phyloP scores from a whole-genome alignment of 2,329 filamentous ascomycete genomes.

The Hymenotorrendiella dingleyae region DNA sequence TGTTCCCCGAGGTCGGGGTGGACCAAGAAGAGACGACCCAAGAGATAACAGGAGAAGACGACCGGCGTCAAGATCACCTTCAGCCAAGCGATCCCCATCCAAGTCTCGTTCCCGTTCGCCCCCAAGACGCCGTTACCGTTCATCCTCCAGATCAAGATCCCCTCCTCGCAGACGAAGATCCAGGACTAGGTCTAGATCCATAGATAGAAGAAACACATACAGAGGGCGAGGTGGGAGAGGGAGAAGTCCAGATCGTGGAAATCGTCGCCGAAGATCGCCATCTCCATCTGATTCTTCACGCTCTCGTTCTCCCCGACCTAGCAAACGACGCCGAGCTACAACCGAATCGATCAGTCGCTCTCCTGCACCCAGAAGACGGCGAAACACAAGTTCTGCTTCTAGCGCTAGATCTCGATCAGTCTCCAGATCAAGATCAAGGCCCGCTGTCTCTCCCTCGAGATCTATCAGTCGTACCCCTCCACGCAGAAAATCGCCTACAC shows the following conservation, averaged over 20 bases:
- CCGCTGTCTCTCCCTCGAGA: constrained; percentile 22
- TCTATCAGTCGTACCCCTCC: constrained; percentile 20
- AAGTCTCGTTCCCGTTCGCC: constrained; percentile 28
- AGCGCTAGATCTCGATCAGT: constrained; percentile 20
- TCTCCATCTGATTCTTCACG: constrained; percentile 19
- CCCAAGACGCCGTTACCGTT: constrained; percentile 23
- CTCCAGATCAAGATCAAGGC: constrained; percentile 30
- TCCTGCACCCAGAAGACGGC: constrained; percentile 24
- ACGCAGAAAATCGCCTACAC: constrained; percentile 21
- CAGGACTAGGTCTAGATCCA: constrained; percentile 27
- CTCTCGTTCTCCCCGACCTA: constrained; percentile 23
- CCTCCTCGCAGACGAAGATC: constrained; percentile 24
- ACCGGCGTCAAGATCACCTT: constrained; percentile 15
- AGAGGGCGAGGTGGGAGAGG: constrained; percentile 26
- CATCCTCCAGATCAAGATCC: constrained; percentile 29
- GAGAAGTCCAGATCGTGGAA: constrained; percentile 29
- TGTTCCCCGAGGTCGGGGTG: constrained; percentile 28
- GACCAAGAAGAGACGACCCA: constrained; percentile 26
- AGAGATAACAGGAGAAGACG: constrained; percentile 18
- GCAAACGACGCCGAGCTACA: constrained; percentile 28
- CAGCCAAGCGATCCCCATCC: constrained; percentile 18
- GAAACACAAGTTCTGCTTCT: constrained; percentile 15
- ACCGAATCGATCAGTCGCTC: constrained; percentile 27
- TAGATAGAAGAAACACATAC: constrained; percentile 24
- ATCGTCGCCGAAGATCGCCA: constrained; percentile 24